These are phyloP conservation scores for Leishmania martiniquensis DNA, from an alignment of 208 protist genomes.

Conservation along the genomic window DNA sequence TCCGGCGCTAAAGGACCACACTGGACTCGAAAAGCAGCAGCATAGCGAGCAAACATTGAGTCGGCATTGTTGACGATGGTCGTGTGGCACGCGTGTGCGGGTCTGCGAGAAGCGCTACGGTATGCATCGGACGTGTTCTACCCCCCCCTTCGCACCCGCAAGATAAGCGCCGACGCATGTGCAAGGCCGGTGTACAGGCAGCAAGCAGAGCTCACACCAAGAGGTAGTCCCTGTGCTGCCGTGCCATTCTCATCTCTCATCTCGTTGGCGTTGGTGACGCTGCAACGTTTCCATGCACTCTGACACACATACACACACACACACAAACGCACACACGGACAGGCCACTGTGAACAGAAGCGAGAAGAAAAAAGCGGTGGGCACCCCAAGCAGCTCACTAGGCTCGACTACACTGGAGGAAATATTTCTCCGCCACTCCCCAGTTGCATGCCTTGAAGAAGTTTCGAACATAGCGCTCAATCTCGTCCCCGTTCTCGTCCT, in stretches of 20 bases:
- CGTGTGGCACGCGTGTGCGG: not conserved
- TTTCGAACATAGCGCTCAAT: conserved; percentile 78
- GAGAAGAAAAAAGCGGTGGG: not conserved
- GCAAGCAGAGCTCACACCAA: not conserved
- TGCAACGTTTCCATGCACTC: not conserved
- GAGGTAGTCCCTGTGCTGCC: not conserved
- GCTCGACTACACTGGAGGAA: conserved; percentile 37
- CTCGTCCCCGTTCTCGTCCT: conserved; percentile 9
- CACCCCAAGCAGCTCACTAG: conserved; percentile 6
- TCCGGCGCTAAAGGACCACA: not conserved
- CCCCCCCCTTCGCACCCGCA: not conserved
- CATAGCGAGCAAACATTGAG: not conserved
- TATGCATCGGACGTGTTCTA: not conserved
- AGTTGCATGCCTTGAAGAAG: conserved; percentile 91
- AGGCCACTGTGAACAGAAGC: not conserved
- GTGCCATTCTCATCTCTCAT: not conserved
- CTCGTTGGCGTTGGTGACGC: not conserved
- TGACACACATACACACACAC: not conserved
- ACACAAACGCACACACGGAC: not conserved
- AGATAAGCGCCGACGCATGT: not conserved
- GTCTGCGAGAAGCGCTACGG: not conserved
- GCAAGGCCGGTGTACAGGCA: not conserved
- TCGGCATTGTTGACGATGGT: not conserved
- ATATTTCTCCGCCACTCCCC: conserved; percentile 68
- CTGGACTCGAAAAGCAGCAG: not conserved